Evolutionary conservation across 164 flowering plant species (phyloP), one percentile per base, ranked within the genome.

Genomic region (Umbilicus rupestris): DNA sequence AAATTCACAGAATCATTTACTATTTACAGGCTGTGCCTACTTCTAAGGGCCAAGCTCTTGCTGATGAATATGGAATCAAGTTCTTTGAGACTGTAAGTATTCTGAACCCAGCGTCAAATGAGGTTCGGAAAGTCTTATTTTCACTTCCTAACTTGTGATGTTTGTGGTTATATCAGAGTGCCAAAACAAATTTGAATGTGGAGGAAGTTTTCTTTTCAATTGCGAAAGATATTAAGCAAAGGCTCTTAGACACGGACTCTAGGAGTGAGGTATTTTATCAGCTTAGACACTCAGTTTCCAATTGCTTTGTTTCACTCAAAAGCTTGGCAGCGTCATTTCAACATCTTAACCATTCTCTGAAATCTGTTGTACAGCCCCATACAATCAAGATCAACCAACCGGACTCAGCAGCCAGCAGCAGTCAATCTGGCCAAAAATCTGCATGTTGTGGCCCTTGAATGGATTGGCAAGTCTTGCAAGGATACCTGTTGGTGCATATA

Each of bases 31-130:
- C 78, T 66, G 80, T 75, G 28, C 78, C 80, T 3, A 78, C 78
- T 22, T 65, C 80, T 26, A 75, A 69, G 67, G 77, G 80, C 50
- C 80, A 77, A 70, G 80, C 80, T 49, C 77, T 77, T 64, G 80
- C 77, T 39, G 77, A 78, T 71, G 80, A 78, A 41, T 75, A 78
- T 68, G 80, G 80, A 8, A 78, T 78, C 74, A 78, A 78, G 66
- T 78, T 78, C 70, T 78, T 75, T 42, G 80, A 78, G 67, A 78
- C 80, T 30, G 80, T 78, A 59, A 72, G 80, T 75, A 9, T n/a
- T 28, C 8, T 31, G 46, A 22, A 19, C 42, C 26, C 14, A n/a
- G 29, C 7, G 3, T 2, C 16, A 7, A 3, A 5, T 22, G 8
- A 46, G 58, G 24, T 26, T 39, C 12, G n/a, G 19, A 28, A 24